Base-by-base conservation (phyloP, 2,329 filamentous ascomycete genomes). In the Arthrobotrys pseudoclavata region DNA sequence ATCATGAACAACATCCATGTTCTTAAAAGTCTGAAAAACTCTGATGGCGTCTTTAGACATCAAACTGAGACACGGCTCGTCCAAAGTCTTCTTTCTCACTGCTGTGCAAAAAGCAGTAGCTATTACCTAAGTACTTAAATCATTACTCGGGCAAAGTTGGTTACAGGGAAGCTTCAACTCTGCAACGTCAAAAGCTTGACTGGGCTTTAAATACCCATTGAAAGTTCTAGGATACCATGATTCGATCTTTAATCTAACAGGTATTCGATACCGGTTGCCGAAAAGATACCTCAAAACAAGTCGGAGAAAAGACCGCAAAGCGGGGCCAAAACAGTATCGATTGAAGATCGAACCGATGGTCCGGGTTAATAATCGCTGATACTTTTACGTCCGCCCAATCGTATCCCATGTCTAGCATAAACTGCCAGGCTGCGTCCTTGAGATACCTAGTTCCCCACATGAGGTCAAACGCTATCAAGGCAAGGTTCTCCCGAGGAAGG, bases 281-380 rank as follows among this genome's bases (percentile, higher is more conserved):
- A 40, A 61, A 20, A 26, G 42, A 42, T 26, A 60, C 53, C 57
- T 50, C 40, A 48, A 15, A 42, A 40, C 53, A 45, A 76, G 55
- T 63, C 18, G 45, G 61, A 55, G 42, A 76, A 77, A 77, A 71
- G 53, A 42, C 74, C 74, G 74, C 74, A 77, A 68, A 63, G 74
- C 74, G 74, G 74, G 74, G 74, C 66, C 61, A 62, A 64, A 61
- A n/a, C n/a, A 68, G 60, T 71, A 62, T 77, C 67, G 62, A 66
- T 61, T 68, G 61, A 42, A 42, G 31, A 77, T 71, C 67, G 74
- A 71, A 70, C 74, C 67, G 62, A 67, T 68, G 42, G 61, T 47
- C 74, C 53, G 66, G 60, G 57, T 62, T 57, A 69, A 42, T 48
- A 26, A 40, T 18, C 20, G 15, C 26, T 31, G 18, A 50, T 29